Evolutionary conservation across 1,284 basidiomycete genomes (phyloP), one percentile per base, ranked within the genome.

Genomic region (Ustilago curta): DNA sequence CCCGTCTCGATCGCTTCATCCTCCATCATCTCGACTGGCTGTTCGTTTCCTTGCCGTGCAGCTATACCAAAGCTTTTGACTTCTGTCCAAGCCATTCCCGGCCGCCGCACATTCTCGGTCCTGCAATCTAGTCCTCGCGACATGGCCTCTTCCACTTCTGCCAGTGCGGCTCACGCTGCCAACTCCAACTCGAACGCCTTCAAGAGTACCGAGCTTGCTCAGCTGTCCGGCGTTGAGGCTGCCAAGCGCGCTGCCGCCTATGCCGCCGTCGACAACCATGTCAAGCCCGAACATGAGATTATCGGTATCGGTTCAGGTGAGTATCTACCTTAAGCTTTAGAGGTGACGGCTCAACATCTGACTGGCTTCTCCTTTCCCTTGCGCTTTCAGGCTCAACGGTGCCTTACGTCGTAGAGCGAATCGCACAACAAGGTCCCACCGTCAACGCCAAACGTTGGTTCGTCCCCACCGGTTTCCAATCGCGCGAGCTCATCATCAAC

Each of bases 361-460:
- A n/a, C 25, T 45, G 0, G 2, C 27, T 16, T 31, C 32, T 31
- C n/a, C 6, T 31, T 3, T 11, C 2, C 18, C 2, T 37, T 12
- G 4, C 35, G 14, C 35, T 37, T 0, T 12, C 65, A 84, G 93
- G 96, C 32, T 97, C 95, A 1, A 99, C 97, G 0, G 96, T 99
- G 0, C 95, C 95, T 1, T 99, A 97, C 84, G 95, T 97, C 59
- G 95, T 99, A 39, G 95, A 99, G 81, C 89, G 95, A 43, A 96
- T 99, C 67, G 89, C 94, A 8, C 89, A 92, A 72, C 95, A 97
- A 85, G 95, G 94, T 12, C 76, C 85, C 16, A 89, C 89, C 50
- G 87, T 90, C 37, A 99, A 99, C 87, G 89, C 88, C 78, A 88
- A 81, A 50, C 82, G 86, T 25, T 85, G 81, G 80, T 84, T 84